These are phyloP conservation scores for Rosa hybrid DNA, from an alignment of 331 rosid species.

Conservation along the genomic window DNA sequence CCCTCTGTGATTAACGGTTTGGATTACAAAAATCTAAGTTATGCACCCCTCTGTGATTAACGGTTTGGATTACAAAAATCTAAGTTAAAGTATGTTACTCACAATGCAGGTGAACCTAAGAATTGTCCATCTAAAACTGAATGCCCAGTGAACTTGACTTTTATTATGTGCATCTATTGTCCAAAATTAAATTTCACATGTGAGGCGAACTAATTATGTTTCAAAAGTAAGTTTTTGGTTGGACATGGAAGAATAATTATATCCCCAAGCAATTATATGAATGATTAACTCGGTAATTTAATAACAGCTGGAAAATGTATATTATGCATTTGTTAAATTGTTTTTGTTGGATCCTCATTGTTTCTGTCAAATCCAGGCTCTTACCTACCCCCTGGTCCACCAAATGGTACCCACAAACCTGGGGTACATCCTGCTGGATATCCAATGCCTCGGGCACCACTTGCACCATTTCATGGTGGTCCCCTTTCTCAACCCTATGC, in stretches of 20 bases:
- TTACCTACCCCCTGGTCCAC: conserved; percentile 81
- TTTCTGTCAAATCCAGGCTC: conserved; percentile 57
- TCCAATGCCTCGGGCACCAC: conserved; percentile 84
- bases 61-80: not conserved
- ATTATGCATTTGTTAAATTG: not conserved
- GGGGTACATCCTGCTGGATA: conserved; percentile 88
- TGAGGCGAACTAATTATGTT: not conserved
- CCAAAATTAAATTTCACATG: not conserved
- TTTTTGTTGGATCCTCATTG: not conserved
- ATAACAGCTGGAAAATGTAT: not conserved
- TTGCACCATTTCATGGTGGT: conserved; percentile 81
- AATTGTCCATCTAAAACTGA: not conserved
- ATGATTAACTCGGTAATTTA: not conserved
- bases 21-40: not conserved
- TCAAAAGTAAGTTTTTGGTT: not conserved
- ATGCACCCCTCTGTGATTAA: not conserved
- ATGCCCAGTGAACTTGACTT: not conserved
- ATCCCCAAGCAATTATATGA: not conserved
- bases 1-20: not conserved
- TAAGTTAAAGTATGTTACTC: not conserved
- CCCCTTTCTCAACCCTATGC: conserved; percentile 98
- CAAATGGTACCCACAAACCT: conserved; percentile 91
- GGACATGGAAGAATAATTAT: not conserved
- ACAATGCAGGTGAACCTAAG: not conserved
- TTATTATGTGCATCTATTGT: not conserved